These are phyloP conservation scores for Pleurotus platypus DNA, from an alignment of 768 basidiomycete species.

Conservation along the genomic window DNA sequence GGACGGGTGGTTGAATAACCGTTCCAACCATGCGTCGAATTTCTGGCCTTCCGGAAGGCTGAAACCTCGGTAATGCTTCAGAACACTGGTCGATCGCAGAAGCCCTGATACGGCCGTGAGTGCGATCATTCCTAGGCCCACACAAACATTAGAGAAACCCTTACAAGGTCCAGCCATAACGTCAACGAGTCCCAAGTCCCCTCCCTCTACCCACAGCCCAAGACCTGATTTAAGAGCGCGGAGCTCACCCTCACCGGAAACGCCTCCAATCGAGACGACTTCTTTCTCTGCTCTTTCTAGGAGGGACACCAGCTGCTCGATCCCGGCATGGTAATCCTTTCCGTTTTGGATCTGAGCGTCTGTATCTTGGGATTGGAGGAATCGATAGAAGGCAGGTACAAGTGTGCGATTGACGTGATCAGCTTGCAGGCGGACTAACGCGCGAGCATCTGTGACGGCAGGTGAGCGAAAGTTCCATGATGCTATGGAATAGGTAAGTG, in stretches of 20 bases:
- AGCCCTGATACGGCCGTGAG: slow-evolving; percentile 49
- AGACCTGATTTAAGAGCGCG: slow-evolving; percentile 34
- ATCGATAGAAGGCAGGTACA: slow-evolving; percentile 73
- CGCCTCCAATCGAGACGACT: slow-evolving; percentile 34
- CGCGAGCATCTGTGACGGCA: slow-evolving; percentile 51
- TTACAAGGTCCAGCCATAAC: slow-evolving; percentile 70
- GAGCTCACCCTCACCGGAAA: slow-evolving; percentile 35
- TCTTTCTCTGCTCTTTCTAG: slow-evolving; percentile 56
- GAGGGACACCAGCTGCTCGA: slow-evolving; percentile 48
- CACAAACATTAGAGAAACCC: slow-evolving; percentile 15
- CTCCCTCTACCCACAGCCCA: slow-evolving; percentile 60
- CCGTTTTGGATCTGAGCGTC: slow-evolving; percentile 47
- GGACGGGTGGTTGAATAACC: slow-evolving; percentile 55
- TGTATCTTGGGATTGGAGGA: slow-evolving; percentile 63
- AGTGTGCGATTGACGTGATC: slow-evolving; percentile 64
- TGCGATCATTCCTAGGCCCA: neutral
- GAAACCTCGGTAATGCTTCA: slow-evolving; percentile 69
- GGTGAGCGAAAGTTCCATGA: neutral
- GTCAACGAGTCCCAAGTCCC: slow-evolving; percentile 59
- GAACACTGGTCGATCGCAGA: slow-evolving; percentile 58
- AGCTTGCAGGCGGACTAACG: slow-evolving; percentile 61
- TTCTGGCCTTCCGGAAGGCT: slow-evolving; percentile 44
- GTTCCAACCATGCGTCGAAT: slow-evolving; percentile 48
- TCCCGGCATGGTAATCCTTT: slow-evolving; percentile 49
- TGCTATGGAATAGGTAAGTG: neutral